Conservation (phyloP, 192 early-diverging fungal species). For the Rhizophagus clarus region DNA sequence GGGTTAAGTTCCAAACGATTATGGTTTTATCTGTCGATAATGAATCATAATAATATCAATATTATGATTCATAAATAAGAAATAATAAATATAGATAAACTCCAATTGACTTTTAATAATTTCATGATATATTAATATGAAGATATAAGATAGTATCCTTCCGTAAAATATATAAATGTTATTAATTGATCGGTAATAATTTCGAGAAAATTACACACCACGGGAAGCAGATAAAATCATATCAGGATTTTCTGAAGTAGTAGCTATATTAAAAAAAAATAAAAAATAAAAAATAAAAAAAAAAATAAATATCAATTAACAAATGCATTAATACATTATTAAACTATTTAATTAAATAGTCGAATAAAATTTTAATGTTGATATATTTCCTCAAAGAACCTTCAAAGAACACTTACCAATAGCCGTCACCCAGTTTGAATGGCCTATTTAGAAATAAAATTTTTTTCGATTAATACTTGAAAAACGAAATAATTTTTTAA, state of each 20-base stretch:
- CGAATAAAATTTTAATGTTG: neutral
- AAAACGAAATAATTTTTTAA: neutral
- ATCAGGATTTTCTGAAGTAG: slow-evolving; percentile 93
- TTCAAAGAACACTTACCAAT: slow-evolving; percentile 45
- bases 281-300: neutral
- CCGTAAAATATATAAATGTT: neutral
- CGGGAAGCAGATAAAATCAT: slow-evolving; percentile 97
- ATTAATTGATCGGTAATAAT: neutral
- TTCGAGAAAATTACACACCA: slow-evolving; percentile 56
- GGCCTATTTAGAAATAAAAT: slow-evolving; percentile 48
- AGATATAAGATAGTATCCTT: neutral
- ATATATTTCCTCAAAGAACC: neutral
- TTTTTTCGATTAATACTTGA: neutral
- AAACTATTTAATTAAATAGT: neutral
- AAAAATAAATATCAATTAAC: neutral
- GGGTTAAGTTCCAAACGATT: slow-evolving; percentile 96
- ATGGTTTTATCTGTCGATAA: slow-evolving; percentile 86
- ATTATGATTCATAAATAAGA: slow-evolving; percentile 10
- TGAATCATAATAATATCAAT: slow-evolving; percentile 27
- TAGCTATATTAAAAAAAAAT: slow-evolving; percentile 56
- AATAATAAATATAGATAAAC: neutral
- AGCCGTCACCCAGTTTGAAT: slow-evolving; percentile 91
- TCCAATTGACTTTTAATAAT: neutral
- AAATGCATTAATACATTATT: neutral
- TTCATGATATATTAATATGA: neutral